Evolutionary conservation across 163 green algal genomes (phyloP), one percentile per base, ranked within the genome.

Genomic region (Scenedesmus sp.): DNA sequence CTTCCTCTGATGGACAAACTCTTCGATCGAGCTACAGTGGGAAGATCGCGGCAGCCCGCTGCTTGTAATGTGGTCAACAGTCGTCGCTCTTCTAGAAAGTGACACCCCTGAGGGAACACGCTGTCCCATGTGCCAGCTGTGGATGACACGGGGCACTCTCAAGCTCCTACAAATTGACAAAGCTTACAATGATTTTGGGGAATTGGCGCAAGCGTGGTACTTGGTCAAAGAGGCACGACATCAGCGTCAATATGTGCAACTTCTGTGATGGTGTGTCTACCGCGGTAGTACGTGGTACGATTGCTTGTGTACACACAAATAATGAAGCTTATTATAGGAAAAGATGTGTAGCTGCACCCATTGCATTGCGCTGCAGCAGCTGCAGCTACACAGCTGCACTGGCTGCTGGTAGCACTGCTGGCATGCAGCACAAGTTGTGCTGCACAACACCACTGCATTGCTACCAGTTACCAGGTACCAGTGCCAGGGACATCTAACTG

Each of bases 71-170:
- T 79, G 70, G 70, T 79, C 70, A 52, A 79, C 20, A 3, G 23
- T 79, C 23, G 23, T 52, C 23, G 4, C 12, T 16, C 70, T 79
- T 79, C 70, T 79, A 79, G 70, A 79, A 76, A 79, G 23, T 79
- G 70, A 79, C 70, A 79, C 70, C 46, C 70, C 70, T 79, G 70
- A 23, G 70, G 70, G 70, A 23, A 79, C 70, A 79, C 70, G 70
- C 70, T 79, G 70, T 79, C 70, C 46, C 70, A 79, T 79, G 70
- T 52, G 70, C 5, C 70, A 79, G 70, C 70, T 15, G 70, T 18
- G 23, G 70, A 13, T 79, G 23, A 23, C 70, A 79, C 70, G 70
- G 70, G 70, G 4, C 46, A 13, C 0, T 13, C 23, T 23, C 70
- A 15, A 52, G 70, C 70, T 79, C 23, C 20, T 52, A 15, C 3